These are phyloP conservation scores for Uromyces viciae-fabae DNA, from an alignment of 1,284 basidiomycete genomes.

Conservation along the genomic window DNA sequence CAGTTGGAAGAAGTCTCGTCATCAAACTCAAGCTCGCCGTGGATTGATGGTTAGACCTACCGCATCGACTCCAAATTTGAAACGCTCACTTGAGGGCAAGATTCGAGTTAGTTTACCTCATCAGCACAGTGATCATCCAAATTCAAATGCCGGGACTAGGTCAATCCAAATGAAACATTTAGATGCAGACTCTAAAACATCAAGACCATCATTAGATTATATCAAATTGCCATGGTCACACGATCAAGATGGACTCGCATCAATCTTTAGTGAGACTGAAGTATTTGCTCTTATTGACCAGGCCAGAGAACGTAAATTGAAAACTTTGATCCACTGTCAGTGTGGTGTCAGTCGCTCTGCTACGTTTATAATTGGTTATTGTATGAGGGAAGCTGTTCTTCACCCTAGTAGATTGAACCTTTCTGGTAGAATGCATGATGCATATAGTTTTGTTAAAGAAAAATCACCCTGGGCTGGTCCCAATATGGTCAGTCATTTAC, in stretches of 20 bases:
- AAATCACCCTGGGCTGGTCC: slow-evolving; percentile 85
- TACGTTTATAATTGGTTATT: slow-evolving; percentile 84
- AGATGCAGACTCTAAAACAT: slow-evolving; percentile 53
- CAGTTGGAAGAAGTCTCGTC: neutral
- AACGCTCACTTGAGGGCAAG: slow-evolving; percentile 52
- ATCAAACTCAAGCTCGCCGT: slow-evolving; percentile 30
- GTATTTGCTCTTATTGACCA: slow-evolving; percentile 77
- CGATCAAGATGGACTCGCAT: slow-evolving; percentile 46
- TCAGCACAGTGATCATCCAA: neutral
- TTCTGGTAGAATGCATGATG: slow-evolving; percentile 75
- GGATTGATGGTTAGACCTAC: slow-evolving; percentile 57
- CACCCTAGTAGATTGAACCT: slow-evolving; percentile 58
- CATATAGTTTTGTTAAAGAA: slow-evolving; percentile 67
- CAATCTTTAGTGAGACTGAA: slow-evolving; percentile 64
- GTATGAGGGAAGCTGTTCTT: slow-evolving; percentile 84
- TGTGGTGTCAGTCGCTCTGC: slow-evolving; percentile 93
- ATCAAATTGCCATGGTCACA: slow-evolving; percentile 93
- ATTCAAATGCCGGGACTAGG: slow-evolving; percentile 28
- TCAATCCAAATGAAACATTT: slow-evolving; percentile 60
- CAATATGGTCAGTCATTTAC: slow-evolving; percentile 70
- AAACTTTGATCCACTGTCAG: slow-evolving; percentile 87
- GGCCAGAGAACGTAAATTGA: slow-evolving; percentile 68
- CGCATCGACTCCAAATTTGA: slow-evolving; percentile 67
- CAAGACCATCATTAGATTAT: slow-evolving; percentile 74
- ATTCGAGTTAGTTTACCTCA: slow-evolving; percentile 13